A percentile compares a stretch with the other conserved stretches of the same genome.
phyloP scores from a whole-genome alignment of 208 protist species.

The Zelonia costaricensis region DNA sequence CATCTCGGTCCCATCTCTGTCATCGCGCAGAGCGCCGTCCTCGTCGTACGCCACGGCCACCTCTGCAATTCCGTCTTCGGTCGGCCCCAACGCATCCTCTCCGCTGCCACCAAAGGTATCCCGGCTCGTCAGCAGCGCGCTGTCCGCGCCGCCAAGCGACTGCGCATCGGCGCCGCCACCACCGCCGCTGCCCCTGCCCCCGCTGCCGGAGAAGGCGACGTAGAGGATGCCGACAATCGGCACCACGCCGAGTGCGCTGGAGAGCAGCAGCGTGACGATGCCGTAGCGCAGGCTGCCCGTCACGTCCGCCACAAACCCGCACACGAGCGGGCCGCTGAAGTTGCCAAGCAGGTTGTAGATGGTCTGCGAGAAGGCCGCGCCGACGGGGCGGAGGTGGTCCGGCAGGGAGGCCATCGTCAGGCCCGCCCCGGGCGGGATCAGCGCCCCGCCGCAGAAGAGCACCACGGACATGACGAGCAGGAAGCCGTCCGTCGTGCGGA shows the following conservation, averaged over 20 bases:
- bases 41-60: no score
- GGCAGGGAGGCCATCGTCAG: conserved; percentile 80
- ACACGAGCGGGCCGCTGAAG: conserved; percentile 89
- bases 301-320: conserved; percentile 67
- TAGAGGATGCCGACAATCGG: conserved; percentile 53
- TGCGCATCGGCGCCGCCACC: not conserved
- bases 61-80: no score
- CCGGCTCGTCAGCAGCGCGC: no score
- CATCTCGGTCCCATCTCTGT: no score
- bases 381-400: conserved; percentile 50
- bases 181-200: not conserved
- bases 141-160: conserved; percentile 1
- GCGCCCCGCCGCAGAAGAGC: conserved; percentile 86
- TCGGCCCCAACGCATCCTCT: no score
- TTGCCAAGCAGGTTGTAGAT: conserved; percentile 90
- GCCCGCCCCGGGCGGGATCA: conserved; percentile 78
- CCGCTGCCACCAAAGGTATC: no score
- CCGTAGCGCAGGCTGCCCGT: conserved; percentile 74
- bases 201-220: conserved; percentile 25
- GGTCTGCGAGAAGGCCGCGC: conserved; percentile 80
- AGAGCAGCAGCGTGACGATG: conserved; percentile 71
- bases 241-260: conserved; percentile 59
- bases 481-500: conserved; percentile 60
- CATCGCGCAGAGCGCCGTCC: no score
- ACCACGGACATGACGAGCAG: conserved; percentile 81